phyloP scores from a whole-genome alignment of 495 filamentous ascomycete genomes.

The Pyrenula massariospora region DNA sequence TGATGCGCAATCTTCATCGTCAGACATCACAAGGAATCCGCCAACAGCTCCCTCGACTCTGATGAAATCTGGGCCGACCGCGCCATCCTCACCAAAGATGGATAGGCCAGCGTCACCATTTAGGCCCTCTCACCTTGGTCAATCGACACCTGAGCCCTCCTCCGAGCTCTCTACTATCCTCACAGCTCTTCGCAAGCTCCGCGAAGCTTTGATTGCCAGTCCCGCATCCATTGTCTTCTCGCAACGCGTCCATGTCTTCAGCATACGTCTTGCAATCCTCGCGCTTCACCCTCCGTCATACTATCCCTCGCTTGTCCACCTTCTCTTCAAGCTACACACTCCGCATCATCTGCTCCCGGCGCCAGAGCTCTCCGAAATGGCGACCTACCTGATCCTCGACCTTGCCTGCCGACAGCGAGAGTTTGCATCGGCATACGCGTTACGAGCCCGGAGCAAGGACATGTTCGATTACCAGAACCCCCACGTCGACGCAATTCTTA shows the following conservation, averaged over 20 bases:
- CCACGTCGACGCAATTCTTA: slow-evolving; percentile 54
- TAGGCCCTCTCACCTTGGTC: slow-evolving; percentile 4
- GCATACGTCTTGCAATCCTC: slow-evolving; percentile 70
- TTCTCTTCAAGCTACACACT: slow-evolving; percentile 59
- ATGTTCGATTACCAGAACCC: slow-evolving; percentile 44
- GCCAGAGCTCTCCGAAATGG: slow-evolving; percentile 63
- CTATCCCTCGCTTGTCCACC: slow-evolving; percentile 70
- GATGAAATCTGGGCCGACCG: slow-evolving; percentile 5
- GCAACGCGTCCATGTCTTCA: slow-evolving; percentile 63
- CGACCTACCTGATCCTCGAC: slow-evolving; percentile 74
- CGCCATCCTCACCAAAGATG: slow-evolving; percentile 2
- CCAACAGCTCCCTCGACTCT: slow-evolving; percentile 17
- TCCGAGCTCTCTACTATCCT: slow-evolving; percentile 47
- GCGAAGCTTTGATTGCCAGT: slow-evolving; percentile 57
- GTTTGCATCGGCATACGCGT: slow-evolving; percentile 57
- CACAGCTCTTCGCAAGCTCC: slow-evolving; percentile 77
- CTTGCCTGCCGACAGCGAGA: slow-evolving; percentile 75
- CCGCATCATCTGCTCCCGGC: slow-evolving; percentile 46
- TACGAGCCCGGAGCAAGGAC: slow-evolving; percentile 33
- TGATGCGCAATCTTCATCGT: slow-evolving; percentile 19
- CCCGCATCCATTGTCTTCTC: slow-evolving; percentile 60
- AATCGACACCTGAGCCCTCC: slow-evolving; percentile 14
- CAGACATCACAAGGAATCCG: slow-evolving; percentile 28
- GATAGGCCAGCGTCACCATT: neutral
- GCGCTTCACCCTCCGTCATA: slow-evolving; percentile 76